Evolutionary conservation across 495 filamentous ascomycete species (phyloP).

Genomic region (Chaetomium fimeti): DNA sequence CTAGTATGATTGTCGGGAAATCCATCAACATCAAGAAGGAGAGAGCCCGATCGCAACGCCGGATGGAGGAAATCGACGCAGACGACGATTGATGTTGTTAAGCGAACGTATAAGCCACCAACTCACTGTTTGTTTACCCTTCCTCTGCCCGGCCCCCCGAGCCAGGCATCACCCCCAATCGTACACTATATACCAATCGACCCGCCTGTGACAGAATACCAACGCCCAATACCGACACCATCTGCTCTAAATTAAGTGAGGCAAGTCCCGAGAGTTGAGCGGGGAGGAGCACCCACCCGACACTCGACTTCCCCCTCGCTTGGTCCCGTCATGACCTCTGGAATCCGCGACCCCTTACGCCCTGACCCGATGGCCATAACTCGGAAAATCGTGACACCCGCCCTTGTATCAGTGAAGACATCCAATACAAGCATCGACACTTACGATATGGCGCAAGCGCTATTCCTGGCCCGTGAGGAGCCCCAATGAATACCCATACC

Average conservation of each 20-base stretch:
- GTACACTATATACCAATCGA: background rate
- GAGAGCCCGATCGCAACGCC: constrained; percentile 10
- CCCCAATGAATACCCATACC: constrained; percentile 11
- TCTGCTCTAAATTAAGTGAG: background rate
- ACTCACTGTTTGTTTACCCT: background rate
- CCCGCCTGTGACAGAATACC: background rate
- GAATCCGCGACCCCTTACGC: background rate
- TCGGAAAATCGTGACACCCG: background rate
- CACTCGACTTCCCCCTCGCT: background rate
- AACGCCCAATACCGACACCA: background rate
- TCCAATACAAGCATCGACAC: background rate
- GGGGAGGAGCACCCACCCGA: background rate
- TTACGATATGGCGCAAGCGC: background rate
- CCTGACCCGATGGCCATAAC: background rate
- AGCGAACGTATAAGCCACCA: background rate
- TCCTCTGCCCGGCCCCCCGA: background rate
- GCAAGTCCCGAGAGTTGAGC: no score
- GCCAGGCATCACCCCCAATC: background rate
- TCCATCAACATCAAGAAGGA: constrained; percentile 32
- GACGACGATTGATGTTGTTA: constrained; percentile 21
- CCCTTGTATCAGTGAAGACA: background rate
- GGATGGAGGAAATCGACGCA: constrained; percentile 22
- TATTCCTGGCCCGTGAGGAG: background rate
- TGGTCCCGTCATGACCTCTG: no score
- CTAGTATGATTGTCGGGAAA: constrained; percentile 30